Conservation (phyloP, 768 basidiomycete genomes). For the Rhizopogon vesiculosus region DNA sequence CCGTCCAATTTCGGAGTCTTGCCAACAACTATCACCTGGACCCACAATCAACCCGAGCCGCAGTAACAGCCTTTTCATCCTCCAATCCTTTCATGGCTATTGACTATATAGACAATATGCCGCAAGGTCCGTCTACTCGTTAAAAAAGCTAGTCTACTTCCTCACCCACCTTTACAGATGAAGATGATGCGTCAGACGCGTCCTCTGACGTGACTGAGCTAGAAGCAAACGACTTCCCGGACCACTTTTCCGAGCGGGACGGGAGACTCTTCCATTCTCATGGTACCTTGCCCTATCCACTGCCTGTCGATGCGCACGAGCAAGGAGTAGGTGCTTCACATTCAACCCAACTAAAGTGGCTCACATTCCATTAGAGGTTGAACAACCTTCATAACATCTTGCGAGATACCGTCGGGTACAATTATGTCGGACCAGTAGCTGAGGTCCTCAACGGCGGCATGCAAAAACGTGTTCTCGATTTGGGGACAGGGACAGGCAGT, state of each 20-base stretch:
- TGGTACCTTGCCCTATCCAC: conserved; percentile 57
- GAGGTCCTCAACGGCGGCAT: conserved; percentile 42
- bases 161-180: conserved; percentile 14
- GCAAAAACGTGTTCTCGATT: conserved; percentile 56
- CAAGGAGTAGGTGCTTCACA: conserved; percentile 46
- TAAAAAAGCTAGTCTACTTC: too few species aligned
- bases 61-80: conserved; percentile 3
- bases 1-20: conserved; percentile 32
- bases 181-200: conserved; percentile 35
- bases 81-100: conserved; percentile 22
- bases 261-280: conserved; percentile 69
- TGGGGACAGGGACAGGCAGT: conserved; percentile 72
- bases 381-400: conserved; percentile 47
- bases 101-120: conserved; percentile 18
- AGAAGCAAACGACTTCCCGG: conserved; percentile 48
- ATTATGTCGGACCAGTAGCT: conserved; percentile 57
- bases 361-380: conserved; percentile 38
- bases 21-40: conserved; percentile 31
- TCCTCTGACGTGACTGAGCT: conserved; percentile 44
- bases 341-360: neutral
- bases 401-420: conserved; percentile 44
- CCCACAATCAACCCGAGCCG: conserved; percentile 16
- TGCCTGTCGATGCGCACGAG: conserved; percentile 70
- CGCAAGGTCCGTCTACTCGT: conserved; percentile 6
- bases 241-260: conserved; percentile 52